Evolutionary conservation across 2,329 filamentous ascomycete species (phyloP).

Genomic region (Ceratocystis harringtonii): DNA sequence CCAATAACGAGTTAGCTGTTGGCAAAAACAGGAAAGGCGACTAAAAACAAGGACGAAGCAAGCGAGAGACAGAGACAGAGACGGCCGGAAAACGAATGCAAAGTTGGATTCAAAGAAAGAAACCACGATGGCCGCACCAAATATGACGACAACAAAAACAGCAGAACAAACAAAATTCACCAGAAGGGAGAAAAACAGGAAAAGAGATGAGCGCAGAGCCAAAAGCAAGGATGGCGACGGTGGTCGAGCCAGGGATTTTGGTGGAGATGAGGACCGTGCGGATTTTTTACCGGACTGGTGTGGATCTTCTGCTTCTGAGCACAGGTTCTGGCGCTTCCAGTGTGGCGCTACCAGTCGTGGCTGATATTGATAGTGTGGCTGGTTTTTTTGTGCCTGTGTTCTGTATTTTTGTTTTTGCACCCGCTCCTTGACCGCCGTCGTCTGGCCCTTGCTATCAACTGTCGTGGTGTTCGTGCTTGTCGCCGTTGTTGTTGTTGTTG

Average conservation of each 20-base stretch:
- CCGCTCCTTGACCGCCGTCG: neutral
- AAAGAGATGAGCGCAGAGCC: neutral
- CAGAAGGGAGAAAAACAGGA: neutral
- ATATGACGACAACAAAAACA: constrained; percentile 18
- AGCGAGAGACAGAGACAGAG: neutral
- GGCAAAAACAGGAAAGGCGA: neutral
- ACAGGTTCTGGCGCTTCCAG: neutral
- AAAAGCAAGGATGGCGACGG: neutral
- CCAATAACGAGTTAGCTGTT: constrained; percentile 1
- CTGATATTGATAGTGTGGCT: neutral
- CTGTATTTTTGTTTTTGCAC: neutral
- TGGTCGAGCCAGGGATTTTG: neutral
- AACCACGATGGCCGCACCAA: constrained; percentile 15
- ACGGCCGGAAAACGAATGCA: neutral
- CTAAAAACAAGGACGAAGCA: neutral
- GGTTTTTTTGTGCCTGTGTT: neutral
- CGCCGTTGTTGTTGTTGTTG: neutral
- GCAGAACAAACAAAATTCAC: neutral
- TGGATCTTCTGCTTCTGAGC: neutral
- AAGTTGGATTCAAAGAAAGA: no score
- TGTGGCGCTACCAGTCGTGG: neutral
- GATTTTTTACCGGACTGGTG: neutral
- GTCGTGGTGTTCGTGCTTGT: neutral
- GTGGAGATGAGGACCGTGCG: constrained; percentile 7
- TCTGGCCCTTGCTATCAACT: neutral